Percentiles rank a stretch among this genome's conserved stretches.
Evolutionary conservation across 225 moss, liverwort and hornwort genomes (phyloP).

Genomic region (Polytrichum commune): DNA sequence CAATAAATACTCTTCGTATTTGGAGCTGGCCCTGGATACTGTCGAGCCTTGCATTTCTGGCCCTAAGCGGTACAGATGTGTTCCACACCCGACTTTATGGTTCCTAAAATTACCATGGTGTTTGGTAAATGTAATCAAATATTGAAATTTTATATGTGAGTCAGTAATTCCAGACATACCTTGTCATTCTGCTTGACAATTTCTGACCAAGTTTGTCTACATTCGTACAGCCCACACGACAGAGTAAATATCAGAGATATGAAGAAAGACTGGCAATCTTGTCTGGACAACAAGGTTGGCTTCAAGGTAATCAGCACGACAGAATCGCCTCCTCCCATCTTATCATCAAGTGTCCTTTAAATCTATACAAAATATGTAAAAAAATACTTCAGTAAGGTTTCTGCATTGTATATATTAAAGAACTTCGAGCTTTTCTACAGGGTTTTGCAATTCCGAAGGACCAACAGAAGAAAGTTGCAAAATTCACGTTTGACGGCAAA

Average conservation of each 20-base stretch:
- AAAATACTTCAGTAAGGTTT: not conserved
- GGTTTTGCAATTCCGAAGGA: slow-evolving; percentile 90
- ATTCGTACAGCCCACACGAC: slow-evolving; percentile 74
- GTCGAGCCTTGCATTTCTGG: slow-evolving; percentile 85
- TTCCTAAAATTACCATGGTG: no score
- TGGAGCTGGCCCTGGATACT: slow-evolving; percentile 67
- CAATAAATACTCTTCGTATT: slow-evolving; percentile 73
- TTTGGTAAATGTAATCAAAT: no score
- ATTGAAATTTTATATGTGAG: no score
- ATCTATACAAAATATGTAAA: no score
- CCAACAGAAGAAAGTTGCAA: slow-evolving; percentile 59
- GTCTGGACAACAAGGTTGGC: slow-evolving; percentile 87
- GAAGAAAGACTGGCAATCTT: slow-evolving; percentile 89
- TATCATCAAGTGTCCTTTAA: slow-evolving; percentile 1
- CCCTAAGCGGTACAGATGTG: slow-evolving; percentile 62
- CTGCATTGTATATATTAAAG: not conserved
- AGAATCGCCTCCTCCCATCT: slow-evolving; percentile 3
- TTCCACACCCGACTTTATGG: slow-evolving; percentile 3
- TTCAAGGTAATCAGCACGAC: slow-evolving; percentile 64
- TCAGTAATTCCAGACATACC: no score
- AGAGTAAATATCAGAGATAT: slow-evolving; percentile 76
- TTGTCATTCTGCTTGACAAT: not conserved
- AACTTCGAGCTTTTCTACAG: slow-evolving; percentile 21
- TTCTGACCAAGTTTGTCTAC: slow-evolving; percentile 13
- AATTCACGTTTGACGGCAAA: slow-evolving; percentile 66